These are phyloP conservation scores for Arbutus unedo DNA, from an alignment of 148 eudicot species.

Conservation along the genomic window DNA sequence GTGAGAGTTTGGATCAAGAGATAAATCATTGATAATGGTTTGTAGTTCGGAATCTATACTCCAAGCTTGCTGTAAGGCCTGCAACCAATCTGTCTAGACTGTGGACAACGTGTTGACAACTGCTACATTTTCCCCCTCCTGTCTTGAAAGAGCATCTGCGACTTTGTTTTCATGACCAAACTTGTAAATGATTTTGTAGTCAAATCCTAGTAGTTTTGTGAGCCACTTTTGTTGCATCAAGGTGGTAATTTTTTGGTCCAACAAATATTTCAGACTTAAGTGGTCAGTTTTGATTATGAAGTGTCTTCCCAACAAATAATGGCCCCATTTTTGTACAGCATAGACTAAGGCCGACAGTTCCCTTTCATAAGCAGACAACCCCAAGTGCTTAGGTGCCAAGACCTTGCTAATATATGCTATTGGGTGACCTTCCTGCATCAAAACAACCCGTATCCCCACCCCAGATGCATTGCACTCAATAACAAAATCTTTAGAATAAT, in stretches of 20 bases:
- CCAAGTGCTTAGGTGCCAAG: too few relatives aligned
- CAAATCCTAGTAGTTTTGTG: neutral
- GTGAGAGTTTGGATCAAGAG: too few relatives aligned
- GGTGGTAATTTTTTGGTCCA: too few relatives aligned
- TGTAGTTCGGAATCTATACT: neutral
- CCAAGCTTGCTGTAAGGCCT: neutral
- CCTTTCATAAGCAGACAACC: neutral
- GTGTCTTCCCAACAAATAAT: neutral
- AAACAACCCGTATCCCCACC: neutral
- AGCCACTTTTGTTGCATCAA: neutral
- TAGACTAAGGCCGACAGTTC: neutral
- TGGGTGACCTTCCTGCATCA: neutral
- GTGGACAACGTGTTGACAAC: too few relatives aligned
- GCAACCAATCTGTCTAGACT: neutral
- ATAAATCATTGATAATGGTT: neutral
- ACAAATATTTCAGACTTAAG: too few relatives aligned
- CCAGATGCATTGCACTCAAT: neutral
- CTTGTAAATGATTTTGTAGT: neutral
- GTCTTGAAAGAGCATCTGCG: neutral
- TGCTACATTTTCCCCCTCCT: too few relatives aligned
- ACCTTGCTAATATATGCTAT: neutral
- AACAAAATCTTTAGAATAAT: neutral
- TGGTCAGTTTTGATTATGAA: too few relatives aligned
- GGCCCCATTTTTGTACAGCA: neutral
- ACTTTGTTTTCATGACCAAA: neutral